Conservation (phyloP, 257 asterid genomes). For the Plectranthus barbatus region DNA sequence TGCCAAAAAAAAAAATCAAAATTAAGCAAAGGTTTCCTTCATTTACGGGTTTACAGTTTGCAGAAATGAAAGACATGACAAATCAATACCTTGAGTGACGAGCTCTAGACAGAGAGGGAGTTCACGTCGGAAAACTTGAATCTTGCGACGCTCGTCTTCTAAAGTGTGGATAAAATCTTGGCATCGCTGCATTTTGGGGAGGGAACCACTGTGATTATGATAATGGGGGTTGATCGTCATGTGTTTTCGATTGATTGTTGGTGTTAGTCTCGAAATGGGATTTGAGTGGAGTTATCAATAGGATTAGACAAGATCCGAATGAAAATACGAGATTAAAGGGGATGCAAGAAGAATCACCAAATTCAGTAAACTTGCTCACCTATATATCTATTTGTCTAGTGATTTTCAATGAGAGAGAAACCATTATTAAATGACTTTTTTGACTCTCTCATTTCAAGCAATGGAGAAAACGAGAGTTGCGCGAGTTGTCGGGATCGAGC, state of each 20-base stretch:
- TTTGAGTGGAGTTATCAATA: not conserved
- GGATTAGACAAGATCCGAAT: slow-evolving; percentile 41
- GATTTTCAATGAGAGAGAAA: too few relatives aligned
- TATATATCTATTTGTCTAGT: too few relatives aligned
- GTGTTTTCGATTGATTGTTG: not conserved
- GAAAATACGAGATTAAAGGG: slow-evolving; percentile 40
- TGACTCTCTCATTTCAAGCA: not conserved
- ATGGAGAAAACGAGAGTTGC: slow-evolving; percentile 24
- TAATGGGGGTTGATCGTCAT: slow-evolving; percentile 38
- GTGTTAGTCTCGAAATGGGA: not conserved
- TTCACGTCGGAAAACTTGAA: slow-evolving; percentile 89
- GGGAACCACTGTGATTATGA: slow-evolving; percentile 14
- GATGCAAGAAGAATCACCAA: slow-evolving; percentile 54
- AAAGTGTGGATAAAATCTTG: slow-evolving; percentile 53
- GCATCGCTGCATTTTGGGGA: slow-evolving; percentile 49
- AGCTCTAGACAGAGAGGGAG: slow-evolving; percentile 91
- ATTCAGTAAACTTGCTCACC: slow-evolving; percentile 35
- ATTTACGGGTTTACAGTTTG: too few relatives aligned
- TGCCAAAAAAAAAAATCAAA: slow-evolving; percentile 7
- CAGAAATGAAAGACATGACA: not conserved
- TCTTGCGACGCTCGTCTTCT: slow-evolving; percentile 72
- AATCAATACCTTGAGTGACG: slow-evolving; percentile 62
- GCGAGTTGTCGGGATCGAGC: slow-evolving; percentile 58
- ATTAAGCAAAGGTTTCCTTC: not conserved
- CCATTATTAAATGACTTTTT: too few relatives aligned